Percentiles rank a stretch among this genome's conserved stretches.
phyloP scores from a whole-genome alignment of 2,329 filamentous ascomycete genomes.

The Celoporthe dispersa region DNA sequence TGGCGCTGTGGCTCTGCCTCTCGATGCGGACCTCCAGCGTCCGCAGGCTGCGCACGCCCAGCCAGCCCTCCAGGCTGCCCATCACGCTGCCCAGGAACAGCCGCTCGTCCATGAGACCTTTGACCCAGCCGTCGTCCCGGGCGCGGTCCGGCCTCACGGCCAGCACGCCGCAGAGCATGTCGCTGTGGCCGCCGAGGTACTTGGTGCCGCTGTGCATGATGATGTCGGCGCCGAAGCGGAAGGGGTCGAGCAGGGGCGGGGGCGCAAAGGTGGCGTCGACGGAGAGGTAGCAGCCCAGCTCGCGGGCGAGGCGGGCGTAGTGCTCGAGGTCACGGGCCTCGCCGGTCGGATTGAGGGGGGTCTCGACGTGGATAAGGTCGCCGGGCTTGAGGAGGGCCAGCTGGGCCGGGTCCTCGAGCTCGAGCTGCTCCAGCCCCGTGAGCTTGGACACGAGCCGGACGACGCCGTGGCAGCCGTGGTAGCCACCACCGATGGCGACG shows the following conservation, averaged over 20 bases:
- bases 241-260: conserved; percentile 86
- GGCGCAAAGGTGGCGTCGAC: conserved; percentile 94
- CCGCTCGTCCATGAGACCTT: conserved; percentile 67
- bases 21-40: conserved; percentile 83
- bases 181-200: conserved; percentile 94
- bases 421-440: conserved; percentile 73
- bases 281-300: conserved; percentile 73
- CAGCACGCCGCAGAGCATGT: conserved; percentile 88
- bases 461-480: conserved; percentile 93
- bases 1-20: conserved; percentile 75
- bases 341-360: conserved; percentile 89
- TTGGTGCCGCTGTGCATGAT: conserved; percentile 95
- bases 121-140: conserved; percentile 57
- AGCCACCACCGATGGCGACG: conserved; percentile 81
- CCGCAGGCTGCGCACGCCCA: conserved; percentile 82
- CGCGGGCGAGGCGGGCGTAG: conserved; percentile 75
- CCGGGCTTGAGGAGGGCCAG: conserved; percentile 70
- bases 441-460: conserved; percentile 75
- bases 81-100: conserved; percentile 81
- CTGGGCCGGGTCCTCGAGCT: conserved; percentile 56
- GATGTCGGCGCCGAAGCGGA: conserved; percentile 78
- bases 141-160: conserved; percentile 59
- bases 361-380: conserved; percentile 90
- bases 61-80: conserved; percentile 89
- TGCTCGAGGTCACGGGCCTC: conserved; percentile 73